Percentiles rank a stretch among this genome's conserved stretches.
Conservation (phyloP, 345 rosid genomes). For the Reutealis trisperma region DNA sequence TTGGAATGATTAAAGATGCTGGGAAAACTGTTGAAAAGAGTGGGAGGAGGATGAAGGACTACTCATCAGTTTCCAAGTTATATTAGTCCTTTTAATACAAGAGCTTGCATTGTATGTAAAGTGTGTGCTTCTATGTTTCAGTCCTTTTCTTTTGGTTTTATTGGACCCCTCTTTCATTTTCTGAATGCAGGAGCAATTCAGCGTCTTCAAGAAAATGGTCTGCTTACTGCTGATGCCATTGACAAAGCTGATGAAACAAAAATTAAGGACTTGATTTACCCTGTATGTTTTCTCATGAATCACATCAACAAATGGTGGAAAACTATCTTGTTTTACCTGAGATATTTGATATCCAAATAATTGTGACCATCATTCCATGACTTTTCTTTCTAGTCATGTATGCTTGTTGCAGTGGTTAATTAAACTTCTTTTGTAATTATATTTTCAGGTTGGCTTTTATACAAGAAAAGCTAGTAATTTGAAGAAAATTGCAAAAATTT, state of each 20-base stretch:
- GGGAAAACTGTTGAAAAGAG: background rate
- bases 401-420: background rate
- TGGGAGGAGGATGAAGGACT: background rate
- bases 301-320: slow-evolving; percentile 14
- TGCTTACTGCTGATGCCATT: slow-evolving; percentile 82
- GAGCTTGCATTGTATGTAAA: background rate
- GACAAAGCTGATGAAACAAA: slow-evolving; percentile 77
- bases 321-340: background rate
- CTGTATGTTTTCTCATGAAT: slow-evolving; percentile 42
- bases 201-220: slow-evolving; percentile 64
- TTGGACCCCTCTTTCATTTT: background rate
- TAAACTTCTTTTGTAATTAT: background rate
- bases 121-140: background rate
- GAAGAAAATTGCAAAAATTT: slow-evolving; percentile 90
- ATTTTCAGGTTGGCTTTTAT: slow-evolving; percentile 82
- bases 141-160: background rate
- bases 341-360: slow-evolving; percentile 6
- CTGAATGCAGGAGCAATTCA: slow-evolving; percentile 73
- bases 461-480: slow-evolving; percentile 80
- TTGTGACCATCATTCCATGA: background rate
- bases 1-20: background rate
- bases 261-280: slow-evolving; percentile 80
- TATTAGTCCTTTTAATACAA: background rate
- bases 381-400: background rate
- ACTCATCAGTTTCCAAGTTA: background rate